Base-by-base conservation (phyloP, 1,284 basidiomycete species). In the Cryptococcus sp. region DNA sequence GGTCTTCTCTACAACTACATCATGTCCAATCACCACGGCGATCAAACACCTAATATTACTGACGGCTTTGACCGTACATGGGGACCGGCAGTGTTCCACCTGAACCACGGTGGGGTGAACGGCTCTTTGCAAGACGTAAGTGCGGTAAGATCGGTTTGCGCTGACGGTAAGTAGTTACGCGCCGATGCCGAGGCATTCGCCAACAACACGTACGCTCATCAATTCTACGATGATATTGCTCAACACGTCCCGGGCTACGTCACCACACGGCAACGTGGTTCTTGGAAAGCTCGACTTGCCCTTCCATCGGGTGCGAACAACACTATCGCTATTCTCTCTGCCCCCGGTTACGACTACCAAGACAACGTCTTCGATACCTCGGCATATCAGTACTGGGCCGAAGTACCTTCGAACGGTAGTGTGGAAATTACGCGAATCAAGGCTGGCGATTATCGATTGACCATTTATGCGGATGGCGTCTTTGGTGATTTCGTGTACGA, bases 211-310 rank as follows among this genome's bases (percentile, higher is more conserved):
- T 68, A 63, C 55, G 54, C 60, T 19, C 55, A 66, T 19, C 55
- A 65, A 16, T 72, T 74, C 51, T 74, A 74, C 62, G 70, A 74
- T 54, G 55, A 61, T 22, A 63, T 74, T 22, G 65, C 72, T 7
- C 41, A 57, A 38, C 50, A 66, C 39, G 54, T 74, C 22, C 60
- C 67, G 2, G 65, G 65, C 29, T 72, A 69, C 50, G 59, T 65
- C 2, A 43, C 67, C 1, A 62, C 61, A 6, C 41, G 58, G 15
- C 61, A 56, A 2, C 64, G 72, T 19, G 70, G 69, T 19, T 50
- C 57, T 7, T 68, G 60, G 49, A 53, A 55, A 5, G 66, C 61
- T 11, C 59, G 61, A 37, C 43, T 73, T 47, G 52, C 54, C 6
- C 49, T 71, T 10, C 72, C 70, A 0, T 25, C 54, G 16, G 60